Base-by-base conservation (phyloP, 1,284 basidiomycete species). In the Cutaneotrichosporon sp. region DNA sequence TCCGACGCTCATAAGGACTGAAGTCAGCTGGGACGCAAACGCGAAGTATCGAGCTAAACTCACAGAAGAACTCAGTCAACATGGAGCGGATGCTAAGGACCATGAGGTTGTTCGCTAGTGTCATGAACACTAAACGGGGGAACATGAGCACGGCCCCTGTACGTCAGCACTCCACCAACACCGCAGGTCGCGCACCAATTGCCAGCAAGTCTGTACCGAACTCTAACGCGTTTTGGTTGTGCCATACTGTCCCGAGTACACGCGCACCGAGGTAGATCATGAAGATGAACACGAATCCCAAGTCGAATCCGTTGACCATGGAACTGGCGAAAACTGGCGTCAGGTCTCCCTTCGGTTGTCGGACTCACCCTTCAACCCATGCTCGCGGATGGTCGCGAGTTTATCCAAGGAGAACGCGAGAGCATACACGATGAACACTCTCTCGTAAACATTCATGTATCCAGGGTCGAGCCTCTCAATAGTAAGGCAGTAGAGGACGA, bases 351-450 rank as follows among this genome's bases (percentile, higher is more conserved):
- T 51, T 4, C 14, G 14, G n/a, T 26, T 10, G 5, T 2, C 36
- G 16, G 16, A 58, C 74, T 53, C 52, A 78, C 79, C 79, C 85
- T 86, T 88, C 60, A 96, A 86, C 0, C 94, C 93, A 74, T 94
- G 93, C 76, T 97, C 94, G 75, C 96, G 90, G 86, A 96, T 91
- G 4, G 92, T 89, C 10, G 94, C 94, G 14, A 94, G 82, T 76
- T 95, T 96, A 77, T 97, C 94, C 5, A 97, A 82, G 0, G 90
- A 87, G 77, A 97, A 97, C 0, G 93, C 84, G 42, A 92, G 81
- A 0, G 89, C 88, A 77, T 92, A 95, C 5, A 89, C 73, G 86
- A 95, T 92, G 77, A 96, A 96, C 1, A 85, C 62, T 1, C 84
- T 72, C 75, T 96, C 92, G 6, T 85, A 77, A 3, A 73, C 63